Conservation (phyloP, 441 rosid genomes). For the Omphalea diandra region DNA sequence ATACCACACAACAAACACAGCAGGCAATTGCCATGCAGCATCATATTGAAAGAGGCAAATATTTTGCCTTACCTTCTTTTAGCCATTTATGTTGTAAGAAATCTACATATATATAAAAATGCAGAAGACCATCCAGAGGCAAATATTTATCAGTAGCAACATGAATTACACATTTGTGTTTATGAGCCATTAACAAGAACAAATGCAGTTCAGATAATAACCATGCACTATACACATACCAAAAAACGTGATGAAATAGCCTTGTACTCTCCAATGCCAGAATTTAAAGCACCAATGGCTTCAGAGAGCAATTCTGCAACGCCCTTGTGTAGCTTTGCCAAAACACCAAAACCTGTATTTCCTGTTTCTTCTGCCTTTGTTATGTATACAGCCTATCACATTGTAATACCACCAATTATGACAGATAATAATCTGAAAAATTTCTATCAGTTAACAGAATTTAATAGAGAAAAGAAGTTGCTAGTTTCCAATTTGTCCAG, state of each 20-base stretch:
- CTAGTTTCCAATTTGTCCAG: background rate
- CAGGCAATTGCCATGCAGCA: no score
- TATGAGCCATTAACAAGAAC: slow-evolving; percentile 4
- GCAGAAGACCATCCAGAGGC: background rate
- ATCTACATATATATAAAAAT: background rate
- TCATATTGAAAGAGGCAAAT: no score
- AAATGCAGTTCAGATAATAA: slow-evolving; percentile 12
- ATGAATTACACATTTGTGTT: background rate
- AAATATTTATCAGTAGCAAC: background rate
- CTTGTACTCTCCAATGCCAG: slow-evolving; percentile 41
- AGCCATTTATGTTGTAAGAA: background rate
- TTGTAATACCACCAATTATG: slow-evolving; percentile 16
- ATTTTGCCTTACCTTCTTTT: background rate
- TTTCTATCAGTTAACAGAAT: slow-evolving; percentile 1
- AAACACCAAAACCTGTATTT: slow-evolving; percentile 41
- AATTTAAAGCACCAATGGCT: slow-evolving; percentile 37
- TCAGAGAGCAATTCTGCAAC: slow-evolving; percentile 53
- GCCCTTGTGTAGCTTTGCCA: slow-evolving; percentile 74
- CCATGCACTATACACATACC: slow-evolving; percentile 36
- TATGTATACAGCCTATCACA: slow-evolving; percentile 48
- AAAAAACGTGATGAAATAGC: slow-evolving; percentile 52
- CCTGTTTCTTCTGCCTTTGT: slow-evolving; percentile 66
- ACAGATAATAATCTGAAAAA: slow-evolving; percentile 9
- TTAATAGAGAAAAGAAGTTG: background rate
- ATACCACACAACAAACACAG: background rate